phyloP scores from a whole-genome alignment of 768 basidiomycete genomes.

The Russula sp. region DNA sequence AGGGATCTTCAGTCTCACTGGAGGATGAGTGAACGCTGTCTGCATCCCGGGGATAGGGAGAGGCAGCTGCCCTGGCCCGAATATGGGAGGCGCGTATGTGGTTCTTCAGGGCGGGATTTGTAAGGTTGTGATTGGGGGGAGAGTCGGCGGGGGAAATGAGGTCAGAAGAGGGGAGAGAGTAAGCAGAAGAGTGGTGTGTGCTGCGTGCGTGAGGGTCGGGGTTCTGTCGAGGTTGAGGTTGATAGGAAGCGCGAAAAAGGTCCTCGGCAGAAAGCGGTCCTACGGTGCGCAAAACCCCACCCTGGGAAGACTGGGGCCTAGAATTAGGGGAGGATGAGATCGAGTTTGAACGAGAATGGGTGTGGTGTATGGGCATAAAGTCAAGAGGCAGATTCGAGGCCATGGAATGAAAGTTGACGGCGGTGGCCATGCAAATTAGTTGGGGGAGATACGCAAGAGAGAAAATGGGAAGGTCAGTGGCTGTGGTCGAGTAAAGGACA shows the following conservation, averaged over 20 bases:
- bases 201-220: conserved; percentile 39
- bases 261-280: conserved; percentile 51
- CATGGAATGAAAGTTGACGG: conserved; percentile 34
- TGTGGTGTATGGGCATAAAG: conserved; percentile 53
- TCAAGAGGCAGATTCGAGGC: conserved; percentile 61
- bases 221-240: conserved; percentile 43
- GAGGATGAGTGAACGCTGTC: conserved; percentile 85
- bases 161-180: conserved; percentile 35
- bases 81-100: conserved; percentile 70
- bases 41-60: conserved; percentile 79
- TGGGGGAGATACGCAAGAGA: conserved; percentile 13
- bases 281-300: conserved; percentile 48
- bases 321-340: conserved; percentile 73
- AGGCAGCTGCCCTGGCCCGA: conserved; percentile 72
- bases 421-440: conserved; percentile 24
- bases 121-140: conserved; percentile 67
- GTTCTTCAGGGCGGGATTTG: conserved; percentile 70
- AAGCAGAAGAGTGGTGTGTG: conserved; percentile 34
- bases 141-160: conserved; percentile 47
- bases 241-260: conserved; percentile 61
- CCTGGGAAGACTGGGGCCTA: conserved; percentile 74
- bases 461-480: conserved; percentile 10
- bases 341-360: conserved; percentile 72
- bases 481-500: conserved; percentile 20
- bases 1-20: conserved; percentile 81